These are phyloP conservation scores for Ophioceras dolichostomum DNA, from an alignment of 2,329 filamentous ascomycete species.

Conservation along the genomic window DNA sequence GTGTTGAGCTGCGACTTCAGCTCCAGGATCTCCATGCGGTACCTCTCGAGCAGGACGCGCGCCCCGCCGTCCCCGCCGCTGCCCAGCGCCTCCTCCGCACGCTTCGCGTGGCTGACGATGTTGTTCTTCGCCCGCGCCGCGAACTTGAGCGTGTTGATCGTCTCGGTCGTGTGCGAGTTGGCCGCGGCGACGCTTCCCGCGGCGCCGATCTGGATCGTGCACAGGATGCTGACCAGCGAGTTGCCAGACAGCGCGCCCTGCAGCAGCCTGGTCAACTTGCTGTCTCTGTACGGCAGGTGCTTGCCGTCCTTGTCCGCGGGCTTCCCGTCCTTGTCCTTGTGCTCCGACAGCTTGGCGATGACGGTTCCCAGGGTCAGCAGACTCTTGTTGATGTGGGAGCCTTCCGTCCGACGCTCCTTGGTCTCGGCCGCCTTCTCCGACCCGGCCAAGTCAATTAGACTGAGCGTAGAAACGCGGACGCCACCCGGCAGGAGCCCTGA, in stretches of 20 bases:
- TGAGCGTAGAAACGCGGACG: slow-evolving; percentile 88
- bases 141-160: slow-evolving; percentile 92
- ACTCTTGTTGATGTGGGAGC: slow-evolving; percentile 98
- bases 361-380: slow-evolving; percentile 90
- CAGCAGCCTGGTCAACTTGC: slow-evolving; percentile 85
- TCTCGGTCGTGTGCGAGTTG: slow-evolving; percentile 72
- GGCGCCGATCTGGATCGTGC: slow-evolving; percentile 84
- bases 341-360: slow-evolving; percentile 81
- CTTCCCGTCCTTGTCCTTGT: slow-evolving; percentile 71
- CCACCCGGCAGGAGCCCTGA: slow-evolving; percentile 68
- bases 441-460: slow-evolving; percentile 89
- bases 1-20: slow-evolving; percentile 68
- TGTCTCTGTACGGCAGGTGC: slow-evolving; percentile 92
- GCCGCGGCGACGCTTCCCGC: slow-evolving; percentile 58
- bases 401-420: slow-evolving; percentile 87
- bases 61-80: slow-evolving; percentile 74
- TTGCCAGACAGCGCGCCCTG: slow-evolving; percentile 89
- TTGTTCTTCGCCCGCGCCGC: slow-evolving; percentile 95
- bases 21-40: slow-evolving; percentile 83
- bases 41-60: slow-evolving; percentile 79
- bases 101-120: slow-evolving; percentile 93
- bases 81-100: slow-evolving; percentile 77
- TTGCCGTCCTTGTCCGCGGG: slow-evolving; percentile 70
- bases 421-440: slow-evolving; percentile 93
- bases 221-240: slow-evolving; percentile 92